Conservation (phyloP, 2,329 filamentous ascomycete genomes). For the Pestalotiopsis fici region DNA sequence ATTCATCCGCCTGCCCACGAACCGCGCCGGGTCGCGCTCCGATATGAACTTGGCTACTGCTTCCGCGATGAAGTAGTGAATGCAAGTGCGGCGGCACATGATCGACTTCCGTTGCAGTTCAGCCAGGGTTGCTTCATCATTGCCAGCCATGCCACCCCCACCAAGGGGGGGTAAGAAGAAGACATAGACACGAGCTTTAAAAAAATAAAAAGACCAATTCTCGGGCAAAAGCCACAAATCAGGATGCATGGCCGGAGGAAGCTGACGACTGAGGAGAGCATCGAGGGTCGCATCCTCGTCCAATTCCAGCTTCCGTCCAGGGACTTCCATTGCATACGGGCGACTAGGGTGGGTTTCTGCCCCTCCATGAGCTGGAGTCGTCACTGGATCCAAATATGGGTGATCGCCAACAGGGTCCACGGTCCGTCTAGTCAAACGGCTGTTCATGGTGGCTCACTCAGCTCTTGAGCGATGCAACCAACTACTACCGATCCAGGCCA, state of each 20-base stretch:
- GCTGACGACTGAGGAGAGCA: constrained; percentile 3
- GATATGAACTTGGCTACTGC: neutral
- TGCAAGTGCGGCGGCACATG: neutral
- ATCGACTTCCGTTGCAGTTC: neutral
- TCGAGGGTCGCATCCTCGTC: neutral
- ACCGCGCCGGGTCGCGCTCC: neutral
- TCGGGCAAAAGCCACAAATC: neutral
- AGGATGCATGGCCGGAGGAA: neutral
- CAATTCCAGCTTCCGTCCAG: neutral
- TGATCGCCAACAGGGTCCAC: constrained; percentile 1
- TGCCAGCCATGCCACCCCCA: neutral
- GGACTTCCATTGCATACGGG: neutral
- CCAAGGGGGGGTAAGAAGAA: neutral
- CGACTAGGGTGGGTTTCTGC: neutral
- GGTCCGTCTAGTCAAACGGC: neutral
- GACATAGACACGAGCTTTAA: neutral
- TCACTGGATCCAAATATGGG: constrained; percentile 3
- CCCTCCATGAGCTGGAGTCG: neutral
- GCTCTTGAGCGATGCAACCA: neutral
- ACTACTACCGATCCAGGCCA: neutral
- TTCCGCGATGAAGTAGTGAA: neutral
- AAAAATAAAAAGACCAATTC: constrained; percentile 1
- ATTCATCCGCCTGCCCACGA: neutral
- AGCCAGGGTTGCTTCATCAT: neutral
- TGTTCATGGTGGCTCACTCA: neutral